Evolutionary conservation across 805 yeast genomes (phyloP), one percentile per base, ranked within the genome.

Genomic region (Starmerella gropengiesseri): DNA sequence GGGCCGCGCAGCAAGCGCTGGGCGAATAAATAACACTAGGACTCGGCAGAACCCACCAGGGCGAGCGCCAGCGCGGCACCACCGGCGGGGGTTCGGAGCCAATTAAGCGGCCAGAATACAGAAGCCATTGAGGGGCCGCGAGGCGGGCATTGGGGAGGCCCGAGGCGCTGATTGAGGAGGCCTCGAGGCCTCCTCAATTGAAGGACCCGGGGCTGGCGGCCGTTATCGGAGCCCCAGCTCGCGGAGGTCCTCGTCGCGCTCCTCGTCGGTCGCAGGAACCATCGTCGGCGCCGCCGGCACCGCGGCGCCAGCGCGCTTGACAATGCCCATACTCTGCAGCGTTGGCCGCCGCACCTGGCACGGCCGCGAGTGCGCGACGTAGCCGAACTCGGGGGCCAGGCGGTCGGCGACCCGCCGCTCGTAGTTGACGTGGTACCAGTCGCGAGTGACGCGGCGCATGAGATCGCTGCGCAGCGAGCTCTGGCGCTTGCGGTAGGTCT

Each of bases 371-470:
- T 63, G 55, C 42, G 73, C 57, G 50, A 60, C 55, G 61, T 65
- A 61, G 43, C 65, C 54, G 57, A 62, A 62, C 47, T 70, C 66
- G 33, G 79, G 69, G 39, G 67, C 64, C 39, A 75, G 54, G 49
- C 73, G 71, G 59, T 85, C 95, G 74, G 84, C 71, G 34, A 76
- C 77, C 49, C 93, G 71, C 54, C 96, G 71, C 59, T 91, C 97
- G 55, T 79, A 76, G 61, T 86, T 87, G 55, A 87, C 81, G 51
- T 81, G 79, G 65, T 89, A 89, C 97, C 97, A 91, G 49, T 75
- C 71, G 31, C 80, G 73, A 5, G 96, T 87, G 4, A 94, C 81
- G 7, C 74, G 70, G 46, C 74, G 68, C 37, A 89, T 70, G 66
- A 84, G 69, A 20, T 70, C 66, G 41, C 71, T 70, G 48, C 85